Evolutionary conservation across 129 eudicot species (phyloP).

Genomic region (Ambrosia artemisiifolia): DNA sequence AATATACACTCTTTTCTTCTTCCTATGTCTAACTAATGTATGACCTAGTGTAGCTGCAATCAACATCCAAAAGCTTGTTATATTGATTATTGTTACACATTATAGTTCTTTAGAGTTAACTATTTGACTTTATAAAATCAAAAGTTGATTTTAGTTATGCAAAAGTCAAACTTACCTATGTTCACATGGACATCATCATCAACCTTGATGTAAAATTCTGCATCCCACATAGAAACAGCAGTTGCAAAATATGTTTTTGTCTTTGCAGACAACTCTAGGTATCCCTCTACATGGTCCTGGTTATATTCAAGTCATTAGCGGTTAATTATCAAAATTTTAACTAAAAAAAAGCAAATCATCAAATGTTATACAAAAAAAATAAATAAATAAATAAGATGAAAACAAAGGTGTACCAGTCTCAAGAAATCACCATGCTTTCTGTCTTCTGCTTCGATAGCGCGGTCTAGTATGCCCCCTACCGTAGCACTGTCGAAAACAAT

Average conservation of each 20-base stretch:
- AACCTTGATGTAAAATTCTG: constrained; percentile 87
- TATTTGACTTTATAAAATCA: neutral
- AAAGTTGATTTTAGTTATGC: neutral
- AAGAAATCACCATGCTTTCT: constrained; percentile 76
- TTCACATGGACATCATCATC: constrained; percentile 94
- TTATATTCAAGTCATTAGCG: neutral
- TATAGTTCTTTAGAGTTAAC: neutral
- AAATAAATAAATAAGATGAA: neutral
- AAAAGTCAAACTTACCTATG: constrained; percentile 53
- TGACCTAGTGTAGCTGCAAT: constrained; percentile 80
- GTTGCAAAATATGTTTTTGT: constrained; percentile 82
- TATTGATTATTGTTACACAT: neutral
- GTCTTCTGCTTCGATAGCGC: constrained; percentile 84
- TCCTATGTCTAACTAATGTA: constrained; percentile 72
- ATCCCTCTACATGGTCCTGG: constrained; percentile 89
- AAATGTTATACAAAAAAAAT: neutral
- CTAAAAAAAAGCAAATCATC: neutral
- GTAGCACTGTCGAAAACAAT: constrained; percentile 52
- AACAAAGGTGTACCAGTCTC: constrained; percentile 52
- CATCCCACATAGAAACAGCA: constrained; percentile 86
- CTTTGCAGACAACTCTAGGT: constrained; percentile 84
- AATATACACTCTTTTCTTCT: constrained; percentile 71
- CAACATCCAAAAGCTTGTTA: constrained; percentile 16
- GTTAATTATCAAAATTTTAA: constrained; percentile 8
- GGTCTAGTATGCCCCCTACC: constrained; percentile 72